These are phyloP conservation scores for Pulveroboletus frians DNA, from an alignment of 768 basidiomycete genomes.

Conservation along the genomic window DNA sequence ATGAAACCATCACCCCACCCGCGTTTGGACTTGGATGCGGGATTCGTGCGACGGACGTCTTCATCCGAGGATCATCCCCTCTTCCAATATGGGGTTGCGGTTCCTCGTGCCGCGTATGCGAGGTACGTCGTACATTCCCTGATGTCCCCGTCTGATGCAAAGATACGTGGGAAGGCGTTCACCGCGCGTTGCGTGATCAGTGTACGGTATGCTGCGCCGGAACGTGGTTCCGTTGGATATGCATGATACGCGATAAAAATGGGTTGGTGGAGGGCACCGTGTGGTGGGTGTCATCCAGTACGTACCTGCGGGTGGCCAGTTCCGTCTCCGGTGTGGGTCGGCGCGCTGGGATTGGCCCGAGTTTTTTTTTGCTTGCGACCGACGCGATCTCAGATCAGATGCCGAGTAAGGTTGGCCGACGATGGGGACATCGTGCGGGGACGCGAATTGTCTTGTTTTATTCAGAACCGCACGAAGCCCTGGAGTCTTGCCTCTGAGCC, in stretches of 20 bases:
- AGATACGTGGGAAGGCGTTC: too few species aligned
- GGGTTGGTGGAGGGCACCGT: conserved; percentile 55
- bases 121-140: too few species aligned
- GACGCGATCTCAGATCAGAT: conserved; percentile 28
- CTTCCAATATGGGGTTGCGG: too few species aligned
- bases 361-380: conserved; percentile 34
- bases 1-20: too few species aligned
- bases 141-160: too few species aligned
- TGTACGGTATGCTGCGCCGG: neutral
- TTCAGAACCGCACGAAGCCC: neutral
- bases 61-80: too few species aligned
- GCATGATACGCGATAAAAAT: conserved; percentile 48
- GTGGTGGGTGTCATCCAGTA: conserved; percentile 17
- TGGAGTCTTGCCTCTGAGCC: neutral
- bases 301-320: neutral
- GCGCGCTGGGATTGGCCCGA: conserved; percentile 47
- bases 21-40: too few species aligned
- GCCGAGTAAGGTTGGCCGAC: conserved; percentile 53
- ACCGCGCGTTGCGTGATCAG: too few species aligned
- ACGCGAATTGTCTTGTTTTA: conserved; percentile 37
- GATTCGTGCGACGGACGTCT: too few species aligned
- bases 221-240: neutral
- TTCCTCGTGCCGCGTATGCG: too few species aligned
- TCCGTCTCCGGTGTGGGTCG: neutral
- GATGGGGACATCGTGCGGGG: conserved; percentile 66